A percentile compares a stretch with the other conserved stretches of the same genome.
Evolutionary conservation across 2,329 filamentous ascomycete genomes (phyloP).

Genomic region (Bipolaris sorokiniana): DNA sequence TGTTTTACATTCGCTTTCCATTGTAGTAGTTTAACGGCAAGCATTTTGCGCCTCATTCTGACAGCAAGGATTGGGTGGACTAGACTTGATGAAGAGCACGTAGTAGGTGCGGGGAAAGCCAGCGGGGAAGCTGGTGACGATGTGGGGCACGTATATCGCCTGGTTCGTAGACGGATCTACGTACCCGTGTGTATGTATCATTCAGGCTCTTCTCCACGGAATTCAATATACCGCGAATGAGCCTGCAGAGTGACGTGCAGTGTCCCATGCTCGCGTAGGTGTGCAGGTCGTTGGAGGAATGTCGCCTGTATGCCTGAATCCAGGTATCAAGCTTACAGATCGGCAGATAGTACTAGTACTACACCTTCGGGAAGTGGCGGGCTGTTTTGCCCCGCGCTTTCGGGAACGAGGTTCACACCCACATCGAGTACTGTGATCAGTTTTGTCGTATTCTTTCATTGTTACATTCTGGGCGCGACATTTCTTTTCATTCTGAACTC

Average conservation of each 20-base stretch:
- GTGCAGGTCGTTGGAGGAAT: constrained; percentile 15
- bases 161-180: constrained; percentile 19
- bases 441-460: constrained; percentile 1
- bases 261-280: neutral
- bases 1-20: no score
- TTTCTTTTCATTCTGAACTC: constrained; percentile 15
- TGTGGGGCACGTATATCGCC: constrained; percentile 29
- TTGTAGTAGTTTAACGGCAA: no score
- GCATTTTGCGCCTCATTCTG: no score
- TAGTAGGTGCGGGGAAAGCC: constrained; percentile 28
- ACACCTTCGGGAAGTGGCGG: constrained; percentile 12
- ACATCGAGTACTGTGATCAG: constrained; percentile 5
- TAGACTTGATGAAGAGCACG: constrained; percentile 7
- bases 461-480: neutral
- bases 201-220: constrained; percentile 3
- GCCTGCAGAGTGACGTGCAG: constrained; percentile 9
- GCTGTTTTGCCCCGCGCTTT: constrained; percentile 20
- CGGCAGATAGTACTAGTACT: neutral
- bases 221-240: constrained; percentile 9
- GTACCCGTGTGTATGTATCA: neutral
- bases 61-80: neutral
- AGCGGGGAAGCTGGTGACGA: constrained; percentile 24
- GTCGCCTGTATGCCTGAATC: constrained; percentile 13
- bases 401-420: neutral
- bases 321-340: neutral